Evolutionary conservation across 345 rosid species (phyloP).

Genomic region (Salix brachista): DNA sequence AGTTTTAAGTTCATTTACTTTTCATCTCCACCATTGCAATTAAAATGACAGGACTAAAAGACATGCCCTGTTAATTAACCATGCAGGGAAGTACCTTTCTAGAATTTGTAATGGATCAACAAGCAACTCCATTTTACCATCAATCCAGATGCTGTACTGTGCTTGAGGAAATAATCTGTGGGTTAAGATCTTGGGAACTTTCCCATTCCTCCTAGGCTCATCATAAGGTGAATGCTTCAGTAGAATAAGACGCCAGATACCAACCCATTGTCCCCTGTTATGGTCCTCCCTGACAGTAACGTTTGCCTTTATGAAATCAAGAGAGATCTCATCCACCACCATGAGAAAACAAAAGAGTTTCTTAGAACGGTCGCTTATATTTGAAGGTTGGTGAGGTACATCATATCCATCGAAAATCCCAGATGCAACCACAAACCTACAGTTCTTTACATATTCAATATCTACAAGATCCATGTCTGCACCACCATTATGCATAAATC

Average conservation of each 20-base stretch:
- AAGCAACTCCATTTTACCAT: slow-evolving; percentile 96
- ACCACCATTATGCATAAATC: slow-evolving; percentile 78
- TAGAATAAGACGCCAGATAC: slow-evolving; percentile 88
- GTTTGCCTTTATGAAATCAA: slow-evolving; percentile 56
- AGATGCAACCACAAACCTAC: slow-evolving; percentile 86
- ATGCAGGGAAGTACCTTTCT: slow-evolving; percentile 58
- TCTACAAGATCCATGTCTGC: slow-evolving; percentile 77
- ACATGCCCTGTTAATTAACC: neutral
- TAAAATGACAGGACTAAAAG: neutral
- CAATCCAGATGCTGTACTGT: slow-evolving; percentile 96
- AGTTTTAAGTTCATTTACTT: neutral
- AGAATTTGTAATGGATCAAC: slow-evolving; percentile 84
- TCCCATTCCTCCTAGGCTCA: slow-evolving; percentile 95
- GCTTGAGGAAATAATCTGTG: slow-evolving; percentile 94
- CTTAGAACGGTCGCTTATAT: slow-evolving; percentile 67
- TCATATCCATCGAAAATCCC: slow-evolving; percentile 96
- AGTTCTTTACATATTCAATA: slow-evolving; percentile 58
- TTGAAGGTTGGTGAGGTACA: slow-evolving; percentile 81
- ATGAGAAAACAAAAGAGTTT: slow-evolving; percentile 87
- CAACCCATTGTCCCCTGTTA: slow-evolving; percentile 78
- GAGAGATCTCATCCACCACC: slow-evolving; percentile 82
- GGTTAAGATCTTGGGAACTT: slow-evolving; percentile 92
- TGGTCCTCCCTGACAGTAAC: slow-evolving; percentile 61
- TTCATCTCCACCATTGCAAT: neutral
- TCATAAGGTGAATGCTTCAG: slow-evolving; percentile 82